phyloP scores from a whole-genome alignment of 2,329 filamentous ascomycete genomes.

The Drechslera avenae region DNA sequence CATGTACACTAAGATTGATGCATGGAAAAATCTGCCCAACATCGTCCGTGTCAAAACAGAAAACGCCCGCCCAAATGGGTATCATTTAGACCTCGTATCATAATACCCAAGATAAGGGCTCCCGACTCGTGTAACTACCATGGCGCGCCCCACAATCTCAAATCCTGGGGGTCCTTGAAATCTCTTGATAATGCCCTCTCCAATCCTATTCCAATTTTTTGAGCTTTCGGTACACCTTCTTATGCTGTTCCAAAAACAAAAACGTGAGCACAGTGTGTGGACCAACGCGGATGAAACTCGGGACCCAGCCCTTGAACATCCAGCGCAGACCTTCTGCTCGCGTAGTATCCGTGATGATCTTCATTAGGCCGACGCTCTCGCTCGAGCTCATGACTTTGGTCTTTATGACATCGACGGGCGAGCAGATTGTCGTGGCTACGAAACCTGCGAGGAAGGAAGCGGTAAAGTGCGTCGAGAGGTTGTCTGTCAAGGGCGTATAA shows the following conservation, averaged over 20 bases:
- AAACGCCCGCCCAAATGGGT: slow-evolving; percentile 8
- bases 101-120: background rate
- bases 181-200: background rate
- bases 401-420: slow-evolving; percentile 87
- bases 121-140: no score
- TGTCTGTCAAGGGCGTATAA: slow-evolving; percentile 69
- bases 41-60: no score
- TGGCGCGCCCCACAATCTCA: no score
- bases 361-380: slow-evolving; percentile 60
- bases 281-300: slow-evolving; percentile 70
- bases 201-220: slow-evolving; percentile 17
- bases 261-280: slow-evolving; percentile 87
- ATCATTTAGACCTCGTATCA: background rate
- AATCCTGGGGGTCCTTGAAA: background rate
- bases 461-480: slow-evolving; percentile 76
- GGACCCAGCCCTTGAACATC: slow-evolving; percentile 92
- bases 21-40: no score
- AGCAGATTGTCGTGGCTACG: slow-evolving; percentile 82
- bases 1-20: no score
- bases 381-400: slow-evolving; percentile 80
- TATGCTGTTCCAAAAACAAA: slow-evolving; percentile 84
- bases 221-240: slow-evolving; percentile 69
- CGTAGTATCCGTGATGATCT: slow-evolving; percentile 69
- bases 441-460: slow-evolving; percentile 80
- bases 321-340: slow-evolving; percentile 73